phyloP scores from a whole-genome alignment of 2,329 filamentous ascomycete genomes.

The Apiospora saccharicola region DNA sequence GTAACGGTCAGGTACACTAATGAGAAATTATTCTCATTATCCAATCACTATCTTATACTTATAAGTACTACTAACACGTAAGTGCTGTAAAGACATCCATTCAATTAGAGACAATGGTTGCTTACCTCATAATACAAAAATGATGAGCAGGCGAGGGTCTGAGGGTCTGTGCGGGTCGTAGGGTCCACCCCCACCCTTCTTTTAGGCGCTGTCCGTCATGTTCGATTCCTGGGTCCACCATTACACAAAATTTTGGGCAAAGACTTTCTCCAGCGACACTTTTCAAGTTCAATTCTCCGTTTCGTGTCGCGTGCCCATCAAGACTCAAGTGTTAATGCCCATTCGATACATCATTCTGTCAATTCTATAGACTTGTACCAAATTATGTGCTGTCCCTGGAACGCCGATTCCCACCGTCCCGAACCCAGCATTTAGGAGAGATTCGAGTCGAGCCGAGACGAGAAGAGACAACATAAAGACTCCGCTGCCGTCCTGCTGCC shows the following conservation, averaged over 20 bases:
- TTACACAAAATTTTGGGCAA: slow-evolving; percentile 15
- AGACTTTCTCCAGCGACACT: slow-evolving; percentile 9
- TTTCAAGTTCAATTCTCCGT: background rate
- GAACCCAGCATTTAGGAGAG: background rate
- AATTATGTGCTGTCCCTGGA: slow-evolving; percentile 6
- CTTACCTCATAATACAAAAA: background rate
- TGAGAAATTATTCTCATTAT: no score
- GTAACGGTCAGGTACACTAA: no score
- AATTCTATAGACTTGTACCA: background rate
- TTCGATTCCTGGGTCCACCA: background rate
- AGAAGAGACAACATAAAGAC: background rate
- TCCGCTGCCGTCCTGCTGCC: slow-evolving; percentile 12
- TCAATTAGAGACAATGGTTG: background rate
- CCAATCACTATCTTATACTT: no score
- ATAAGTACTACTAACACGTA: no score
- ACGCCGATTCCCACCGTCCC: slow-evolving; percentile 4
- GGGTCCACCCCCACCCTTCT: slow-evolving; percentile 10
- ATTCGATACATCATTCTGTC: background rate
- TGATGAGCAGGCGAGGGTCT: background rate
- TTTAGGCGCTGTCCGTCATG: background rate
- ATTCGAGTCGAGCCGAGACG: background rate
- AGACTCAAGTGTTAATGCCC: background rate
- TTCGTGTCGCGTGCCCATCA: slow-evolving; percentile 13
- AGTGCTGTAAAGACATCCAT: no score
- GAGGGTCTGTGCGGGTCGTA: slow-evolving; percentile 18